Conservation (phyloP, 176 grass and related monocot species). For the Juncus inflexus region DNA sequence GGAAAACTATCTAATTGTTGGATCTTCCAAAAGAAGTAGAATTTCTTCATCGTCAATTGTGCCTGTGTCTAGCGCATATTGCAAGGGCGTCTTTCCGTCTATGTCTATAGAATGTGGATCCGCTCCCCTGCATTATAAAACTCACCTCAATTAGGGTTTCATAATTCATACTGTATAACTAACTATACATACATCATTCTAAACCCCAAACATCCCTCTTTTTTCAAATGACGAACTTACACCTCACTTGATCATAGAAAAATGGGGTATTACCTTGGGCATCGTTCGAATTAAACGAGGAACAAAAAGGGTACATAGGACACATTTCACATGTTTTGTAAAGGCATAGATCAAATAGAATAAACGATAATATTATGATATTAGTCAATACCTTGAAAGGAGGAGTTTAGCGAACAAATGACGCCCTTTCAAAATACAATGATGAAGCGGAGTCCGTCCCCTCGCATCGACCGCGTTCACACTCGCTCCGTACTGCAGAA, state of each 20-base stretch:
- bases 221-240: too few relatives aligned
- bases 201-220: background rate
- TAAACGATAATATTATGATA: background rate
- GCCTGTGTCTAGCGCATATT: slow-evolving; percentile 73
- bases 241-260: too few relatives aligned
- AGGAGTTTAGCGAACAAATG: slow-evolving; percentile 50
- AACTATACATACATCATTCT: background rate
- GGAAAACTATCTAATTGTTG: slow-evolving; percentile 48
- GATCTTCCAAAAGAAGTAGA: slow-evolving; percentile 77
- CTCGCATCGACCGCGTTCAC: slow-evolving; percentile 59
- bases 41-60: slow-evolving; percentile 78
- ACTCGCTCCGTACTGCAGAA: slow-evolving; percentile 87
- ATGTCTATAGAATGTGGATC: slow-evolving; percentile 55
- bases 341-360: too few relatives aligned
- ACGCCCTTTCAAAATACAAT: slow-evolving; percentile 75
- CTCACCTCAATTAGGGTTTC: background rate
- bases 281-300: too few relatives aligned
- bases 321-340: background rate
- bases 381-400: slow-evolving; percentile 55
- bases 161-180: background rate
- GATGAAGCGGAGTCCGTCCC: slow-evolving; percentile 74
- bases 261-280: too few relatives aligned
- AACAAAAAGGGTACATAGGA: background rate
- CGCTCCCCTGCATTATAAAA: slow-evolving; percentile 53
- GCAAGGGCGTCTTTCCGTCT: slow-evolving; percentile 67